Evolutionary conservation across 306 rosid genomes (phyloP), one percentile per base, ranked within the genome.

Genomic region (Adenanthera pavonina): DNA sequence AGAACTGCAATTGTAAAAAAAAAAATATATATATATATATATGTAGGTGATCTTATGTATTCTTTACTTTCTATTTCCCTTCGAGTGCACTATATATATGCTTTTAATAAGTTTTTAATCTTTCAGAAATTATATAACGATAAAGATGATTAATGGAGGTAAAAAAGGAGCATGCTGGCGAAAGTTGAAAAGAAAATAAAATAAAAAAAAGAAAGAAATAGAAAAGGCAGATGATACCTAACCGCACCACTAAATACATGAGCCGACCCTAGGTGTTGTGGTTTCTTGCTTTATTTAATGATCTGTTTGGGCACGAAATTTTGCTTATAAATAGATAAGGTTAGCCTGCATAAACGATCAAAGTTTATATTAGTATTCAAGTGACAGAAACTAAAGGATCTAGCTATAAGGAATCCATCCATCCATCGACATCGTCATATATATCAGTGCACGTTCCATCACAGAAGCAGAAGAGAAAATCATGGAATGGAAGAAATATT

Each of bases 401-500:
- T n/a, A 85, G 72, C 60, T 40, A 51, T 43, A 76, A 53, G 72
- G 49, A 65, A 35, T 34, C 70, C 47, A 65, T 47, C 74, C 30
- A 80, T 57, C n/a, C n/a, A n/a, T n/a, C n/a, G n/a, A n/a, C 40
- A 43, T 75, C 43, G 9, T 8, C 51, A 3, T 46, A 30, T n/a
- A 17, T 14, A 52, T 60, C 17, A 48, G 52, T 4, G 33, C 40
- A 61, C n/a, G n/a, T n/a, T n/a, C n/a, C n/a, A n/a, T n/a, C n/a
- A 25, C 34, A 7, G 11, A 69, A 82, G 64, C 72, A 20, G 8
- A 41, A 6, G 13, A 17, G 7, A 47, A 10, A 8, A 46, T 35
- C 0, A 92, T 89, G 93, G 98, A 90, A 59, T 95, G 99, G 99
- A 95, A 85, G 54, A 89, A 89, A 47, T 89, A 89, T 86, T 90